Percentiles rank a stretch among this genome's conserved stretches.
phyloP scores from a whole-genome alignment of 371 early-diverging fungal genomes.

The Fennellomyces sp. region DNA sequence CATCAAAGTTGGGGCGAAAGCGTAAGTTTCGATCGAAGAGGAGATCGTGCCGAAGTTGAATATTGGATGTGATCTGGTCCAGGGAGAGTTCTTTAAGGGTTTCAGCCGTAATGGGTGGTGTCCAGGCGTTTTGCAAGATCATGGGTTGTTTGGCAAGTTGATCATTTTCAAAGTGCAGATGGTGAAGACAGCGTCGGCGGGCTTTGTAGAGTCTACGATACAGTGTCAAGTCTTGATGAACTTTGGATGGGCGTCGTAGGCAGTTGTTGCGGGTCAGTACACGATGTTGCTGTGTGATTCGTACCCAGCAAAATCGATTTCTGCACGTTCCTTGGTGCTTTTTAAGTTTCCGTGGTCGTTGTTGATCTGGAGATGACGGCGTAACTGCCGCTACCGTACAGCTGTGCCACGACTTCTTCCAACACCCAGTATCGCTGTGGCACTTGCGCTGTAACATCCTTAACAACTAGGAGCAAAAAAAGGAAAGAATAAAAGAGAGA shows the following conservation, averaged over 20 bases:
- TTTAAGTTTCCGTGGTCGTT: background rate
- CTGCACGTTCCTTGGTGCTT: background rate
- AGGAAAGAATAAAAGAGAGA: background rate
- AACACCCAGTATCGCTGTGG: background rate
- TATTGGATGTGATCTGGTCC: slow-evolving; percentile 65
- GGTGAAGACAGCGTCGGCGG: slow-evolving; percentile 7
- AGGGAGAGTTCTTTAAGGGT: slow-evolving; percentile 42
- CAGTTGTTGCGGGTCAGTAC: slow-evolving; percentile 7
- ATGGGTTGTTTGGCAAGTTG: background rate
- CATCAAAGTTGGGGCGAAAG: slow-evolving; percentile 76
- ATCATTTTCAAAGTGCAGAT: slow-evolving; percentile 4
- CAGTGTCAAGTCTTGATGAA: background rate
- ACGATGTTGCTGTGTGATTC: slow-evolving; percentile 9
- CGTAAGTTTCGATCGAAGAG: slow-evolving; percentile 74
- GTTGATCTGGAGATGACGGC: background rate
- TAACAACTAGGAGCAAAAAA: background rate
- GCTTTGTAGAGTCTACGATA: background rate
- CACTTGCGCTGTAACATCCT: background rate
- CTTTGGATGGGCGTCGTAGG: background rate
- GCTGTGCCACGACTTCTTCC: background rate
- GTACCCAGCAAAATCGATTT: background rate
- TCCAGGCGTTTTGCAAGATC: slow-evolving; percentile 14
- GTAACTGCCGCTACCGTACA: background rate
- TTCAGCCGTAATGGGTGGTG: slow-evolving; percentile 36
- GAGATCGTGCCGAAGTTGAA: slow-evolving; percentile 79